Conservation (phyloP, 495 filamentous ascomycete genomes). For the Articulospora tetracladia region DNA sequence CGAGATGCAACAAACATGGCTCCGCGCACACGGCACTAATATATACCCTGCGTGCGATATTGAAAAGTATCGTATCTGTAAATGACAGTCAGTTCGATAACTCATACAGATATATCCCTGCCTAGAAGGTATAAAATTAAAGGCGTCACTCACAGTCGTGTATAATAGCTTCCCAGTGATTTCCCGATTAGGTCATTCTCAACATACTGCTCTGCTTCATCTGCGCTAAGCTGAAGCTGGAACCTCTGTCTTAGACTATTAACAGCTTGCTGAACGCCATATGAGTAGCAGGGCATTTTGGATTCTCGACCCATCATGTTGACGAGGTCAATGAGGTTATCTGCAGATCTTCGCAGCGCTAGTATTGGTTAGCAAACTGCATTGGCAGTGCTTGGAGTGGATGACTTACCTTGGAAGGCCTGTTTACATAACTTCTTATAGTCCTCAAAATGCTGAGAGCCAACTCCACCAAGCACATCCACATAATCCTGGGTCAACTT, state of each 20-base stretch:
- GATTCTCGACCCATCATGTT: slow-evolving; percentile 73
- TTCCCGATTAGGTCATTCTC: slow-evolving; percentile 68
- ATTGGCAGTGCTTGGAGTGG: background rate
- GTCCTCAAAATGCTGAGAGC: slow-evolving; percentile 56
- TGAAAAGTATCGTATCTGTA: slow-evolving; percentile 74
- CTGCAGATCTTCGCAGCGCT: slow-evolving; percentile 66
- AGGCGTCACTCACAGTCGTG: slow-evolving; percentile 56
- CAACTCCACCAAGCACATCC: slow-evolving; percentile 66
- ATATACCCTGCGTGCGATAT: slow-evolving; percentile 76
- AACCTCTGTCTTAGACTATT: slow-evolving; percentile 60
- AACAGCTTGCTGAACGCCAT: slow-evolving; percentile 58
- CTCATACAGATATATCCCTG: background rate
- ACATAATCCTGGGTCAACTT: slow-evolving; percentile 77
- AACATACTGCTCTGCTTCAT: slow-evolving; percentile 69
- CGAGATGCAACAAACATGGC: slow-evolving; percentile 4
- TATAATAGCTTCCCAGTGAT: slow-evolving; percentile 72
- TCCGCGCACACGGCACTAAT: slow-evolving; percentile 34
- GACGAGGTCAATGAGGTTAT: slow-evolving; percentile 68
- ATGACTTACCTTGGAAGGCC: slow-evolving; percentile 60
- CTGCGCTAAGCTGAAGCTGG: slow-evolving; percentile 67
- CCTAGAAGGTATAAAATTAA: background rate
- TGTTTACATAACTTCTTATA: slow-evolving; percentile 70
- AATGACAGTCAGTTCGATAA: background rate
- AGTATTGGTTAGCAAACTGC: slow-evolving; percentile 6
- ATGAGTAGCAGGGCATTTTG: slow-evolving; percentile 73